Conservation (phyloP, 2,329 filamentous ascomycete species). For the Dothidotthia symphoricarpi region DNA sequence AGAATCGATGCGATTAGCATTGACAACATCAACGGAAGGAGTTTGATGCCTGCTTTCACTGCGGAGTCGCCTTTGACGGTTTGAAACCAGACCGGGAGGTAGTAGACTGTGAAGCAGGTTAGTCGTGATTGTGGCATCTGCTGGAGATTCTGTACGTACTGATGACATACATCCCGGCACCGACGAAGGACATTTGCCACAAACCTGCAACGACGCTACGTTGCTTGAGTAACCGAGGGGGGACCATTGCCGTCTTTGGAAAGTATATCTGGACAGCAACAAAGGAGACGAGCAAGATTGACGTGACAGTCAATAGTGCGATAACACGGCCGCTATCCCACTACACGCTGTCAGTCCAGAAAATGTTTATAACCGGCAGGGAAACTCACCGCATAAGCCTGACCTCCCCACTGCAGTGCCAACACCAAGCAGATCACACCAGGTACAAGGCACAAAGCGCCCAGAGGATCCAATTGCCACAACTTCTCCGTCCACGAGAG, state of each 20-base stretch:
- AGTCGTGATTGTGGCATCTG: not conserved
- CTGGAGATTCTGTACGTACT: not conserved
- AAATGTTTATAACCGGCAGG: no score
- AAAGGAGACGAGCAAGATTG: constrained; percentile 45
- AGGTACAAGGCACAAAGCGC: constrained; percentile 26
- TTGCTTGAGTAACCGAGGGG: constrained; percentile 15
- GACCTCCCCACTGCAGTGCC: constrained; percentile 33
- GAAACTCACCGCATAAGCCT: constrained; percentile 21
- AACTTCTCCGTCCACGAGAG: constrained; percentile 12
- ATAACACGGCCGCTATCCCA: constrained; percentile 48
- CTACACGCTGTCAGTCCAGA: no score
- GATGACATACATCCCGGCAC: constrained; percentile 1
- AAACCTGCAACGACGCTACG: constrained; percentile 12
- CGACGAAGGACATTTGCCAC: not conserved
- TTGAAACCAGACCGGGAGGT: constrained; percentile 22
- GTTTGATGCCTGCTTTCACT: constrained; percentile 12
- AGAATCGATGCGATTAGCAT: constrained; percentile 17
- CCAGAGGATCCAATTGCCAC: constrained; percentile 36
- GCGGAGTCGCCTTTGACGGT: constrained; percentile 14
- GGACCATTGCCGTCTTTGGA: constrained; percentile 14
- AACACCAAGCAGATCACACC: constrained; percentile 28
- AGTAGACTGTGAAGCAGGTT: constrained; percentile 9
- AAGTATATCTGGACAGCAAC: constrained; percentile 21
- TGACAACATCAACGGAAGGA: constrained; percentile 12
- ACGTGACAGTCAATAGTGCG: constrained; percentile 42